Percentiles rank a stretch among this genome's conserved stretches.
Conservation (phyloP, 176 grass and related monocot species). For the Raddia guianensis region DNA sequence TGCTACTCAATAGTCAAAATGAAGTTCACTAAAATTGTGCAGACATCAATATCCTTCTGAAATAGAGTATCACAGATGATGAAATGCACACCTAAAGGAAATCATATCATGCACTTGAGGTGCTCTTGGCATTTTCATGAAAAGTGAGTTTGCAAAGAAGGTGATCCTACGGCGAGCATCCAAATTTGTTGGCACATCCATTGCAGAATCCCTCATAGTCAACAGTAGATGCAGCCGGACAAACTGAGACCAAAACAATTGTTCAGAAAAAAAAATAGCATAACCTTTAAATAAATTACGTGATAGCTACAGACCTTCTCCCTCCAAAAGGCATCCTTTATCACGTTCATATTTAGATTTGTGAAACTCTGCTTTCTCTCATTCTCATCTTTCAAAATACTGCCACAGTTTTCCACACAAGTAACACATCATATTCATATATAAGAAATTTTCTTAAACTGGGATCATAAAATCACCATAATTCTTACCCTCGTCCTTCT, state of each 20-base stretch:
- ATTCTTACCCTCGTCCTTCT: slow-evolving; percentile 47
- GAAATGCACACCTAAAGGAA: slow-evolving; percentile 67
- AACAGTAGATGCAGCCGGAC: slow-evolving; percentile 62
- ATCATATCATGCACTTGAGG: slow-evolving; percentile 70
- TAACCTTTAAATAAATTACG: slow-evolving; percentile 1
- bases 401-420: slow-evolving; percentile 41
- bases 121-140: slow-evolving; percentile 74
- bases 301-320: slow-evolving; percentile 59
- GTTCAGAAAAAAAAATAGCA: slow-evolving; percentile 39
- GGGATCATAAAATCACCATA: slow-evolving; percentile 20
- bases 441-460: neutral
- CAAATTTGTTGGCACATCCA: slow-evolving; percentile 72
- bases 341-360: slow-evolving; percentile 45
- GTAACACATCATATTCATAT: slow-evolving; percentile 18
- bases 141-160: slow-evolving; percentile 80
- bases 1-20: neutral
- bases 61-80: neutral
- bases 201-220: slow-evolving; percentile 74
- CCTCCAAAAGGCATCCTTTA: slow-evolving; percentile 45
- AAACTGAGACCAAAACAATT: slow-evolving; percentile 47
- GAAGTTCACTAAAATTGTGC: too few species aligned
- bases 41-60: too few species aligned
- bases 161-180: slow-evolving; percentile 83
- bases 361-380: slow-evolving; percentile 53
- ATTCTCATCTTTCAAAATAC: slow-evolving; percentile 50